Percentiles rank a stretch among this genome's conserved stretches.
These are phyloP conservation scores for Microstroma glucosiphilum DNA, from an alignment of 1,284 basidiomycete genomes.

Conservation along the genomic window DNA sequence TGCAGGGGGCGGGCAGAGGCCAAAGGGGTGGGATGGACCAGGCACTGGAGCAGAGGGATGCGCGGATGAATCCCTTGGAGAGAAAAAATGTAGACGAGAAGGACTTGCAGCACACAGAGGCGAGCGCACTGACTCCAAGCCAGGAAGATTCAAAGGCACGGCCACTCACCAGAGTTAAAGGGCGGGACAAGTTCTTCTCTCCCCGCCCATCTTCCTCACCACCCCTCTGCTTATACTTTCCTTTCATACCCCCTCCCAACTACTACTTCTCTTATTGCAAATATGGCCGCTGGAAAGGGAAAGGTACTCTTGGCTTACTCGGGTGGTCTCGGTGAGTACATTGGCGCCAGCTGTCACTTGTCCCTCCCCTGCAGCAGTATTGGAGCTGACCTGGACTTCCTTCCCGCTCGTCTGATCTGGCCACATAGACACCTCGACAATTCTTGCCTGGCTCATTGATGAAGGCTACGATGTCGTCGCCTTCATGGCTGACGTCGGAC, in stretches of 20 bases:
- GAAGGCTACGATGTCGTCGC: constrained; percentile 94
- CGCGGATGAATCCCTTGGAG: no score
- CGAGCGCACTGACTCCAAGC: no score
- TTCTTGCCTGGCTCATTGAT: constrained; percentile 63
- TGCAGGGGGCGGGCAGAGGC: no score
- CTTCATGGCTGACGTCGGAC: constrained; percentile 98
- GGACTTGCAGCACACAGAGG: no score
- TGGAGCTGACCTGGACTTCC: no score
- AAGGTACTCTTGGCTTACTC: constrained; percentile 93
- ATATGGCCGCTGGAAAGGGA: constrained; percentile 55
- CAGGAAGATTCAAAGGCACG: no score
- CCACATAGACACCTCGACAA: constrained; percentile 44
- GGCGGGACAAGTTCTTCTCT: no score
- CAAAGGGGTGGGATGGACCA: no score
- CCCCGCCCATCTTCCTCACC: no score
- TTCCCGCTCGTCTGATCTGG: neutral
- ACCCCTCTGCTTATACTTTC: neutral
- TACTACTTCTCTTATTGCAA: constrained; percentile 9
- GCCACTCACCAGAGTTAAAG: no score
- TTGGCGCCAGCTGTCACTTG: neutral
- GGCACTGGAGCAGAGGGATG: no score
- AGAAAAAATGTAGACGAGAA: no score
- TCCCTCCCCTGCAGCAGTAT: neutral
- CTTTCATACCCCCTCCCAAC: neutral
- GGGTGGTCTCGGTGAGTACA: constrained; percentile 79